Conservation (phyloP, 106 monocot species). For the Apostasia shenzhenica region DNA sequence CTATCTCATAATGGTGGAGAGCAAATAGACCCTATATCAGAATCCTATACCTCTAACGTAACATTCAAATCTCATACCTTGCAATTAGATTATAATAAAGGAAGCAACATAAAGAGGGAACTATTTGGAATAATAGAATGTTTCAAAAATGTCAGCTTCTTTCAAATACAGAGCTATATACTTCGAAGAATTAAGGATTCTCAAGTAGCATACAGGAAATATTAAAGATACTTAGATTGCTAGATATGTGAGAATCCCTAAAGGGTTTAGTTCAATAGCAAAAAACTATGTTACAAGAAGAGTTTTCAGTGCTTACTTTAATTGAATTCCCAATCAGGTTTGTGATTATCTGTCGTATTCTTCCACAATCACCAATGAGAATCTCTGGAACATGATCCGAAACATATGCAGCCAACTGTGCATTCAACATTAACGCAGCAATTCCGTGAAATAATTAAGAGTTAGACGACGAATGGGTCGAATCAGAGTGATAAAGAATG, state of each 20-base stretch:
- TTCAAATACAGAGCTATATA: not conserved
- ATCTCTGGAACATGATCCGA: conserved; percentile 81
- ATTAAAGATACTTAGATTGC: no score
- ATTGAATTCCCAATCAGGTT: conserved; percentile 98
- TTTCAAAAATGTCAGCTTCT: not conserved
- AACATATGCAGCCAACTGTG: conserved; percentile 82
- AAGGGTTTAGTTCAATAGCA: not conserved
- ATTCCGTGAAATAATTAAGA: not conserved
- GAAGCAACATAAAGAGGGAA: no score
- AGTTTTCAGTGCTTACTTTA: conserved; percentile 48
- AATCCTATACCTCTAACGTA: no score
- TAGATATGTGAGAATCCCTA: not conserved
- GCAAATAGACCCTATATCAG: no score
- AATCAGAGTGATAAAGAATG: not conserved
- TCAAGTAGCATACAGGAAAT: no score
- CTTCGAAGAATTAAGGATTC: not conserved
- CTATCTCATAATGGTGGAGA: no score
- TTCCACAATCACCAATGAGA: conserved; percentile 81
- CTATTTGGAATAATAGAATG: no score
- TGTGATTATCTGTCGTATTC: conserved; percentile 90
- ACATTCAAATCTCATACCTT: no score
- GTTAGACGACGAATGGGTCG: conserved; percentile 9
- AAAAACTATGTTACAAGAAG: not conserved
- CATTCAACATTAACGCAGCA: conserved; percentile 1
- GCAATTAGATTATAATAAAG: no score